Conservation (phyloP, 768 basidiomycete species). For the Lyophyllum atratum region DNA sequence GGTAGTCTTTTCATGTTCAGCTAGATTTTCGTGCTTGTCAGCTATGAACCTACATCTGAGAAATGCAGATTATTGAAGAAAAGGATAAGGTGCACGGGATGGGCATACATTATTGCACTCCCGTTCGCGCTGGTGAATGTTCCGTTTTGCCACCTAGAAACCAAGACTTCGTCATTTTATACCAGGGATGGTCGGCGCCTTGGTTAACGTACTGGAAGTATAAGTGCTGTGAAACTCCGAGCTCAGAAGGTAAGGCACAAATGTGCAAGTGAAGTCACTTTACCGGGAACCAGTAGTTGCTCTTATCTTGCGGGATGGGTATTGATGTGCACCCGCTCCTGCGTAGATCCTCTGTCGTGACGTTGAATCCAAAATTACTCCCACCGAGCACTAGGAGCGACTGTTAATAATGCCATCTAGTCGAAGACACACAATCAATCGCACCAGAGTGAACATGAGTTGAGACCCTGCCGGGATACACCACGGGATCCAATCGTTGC, state of each 20-base stretch:
- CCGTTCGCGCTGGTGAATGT: conserved; percentile 37
- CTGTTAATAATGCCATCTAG: background rate
- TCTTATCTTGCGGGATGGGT: conserved; percentile 38
- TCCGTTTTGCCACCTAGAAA: conserved; percentile 35
- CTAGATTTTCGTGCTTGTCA: background rate
- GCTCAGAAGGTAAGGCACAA: background rate
- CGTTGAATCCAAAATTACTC: conserved; percentile 36
- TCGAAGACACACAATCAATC: background rate
- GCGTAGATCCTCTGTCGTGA: conserved; percentile 30
- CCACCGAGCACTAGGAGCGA: conserved; percentile 33
- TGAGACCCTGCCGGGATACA: conserved; percentile 33
- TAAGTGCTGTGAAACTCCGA: conserved; percentile 1
- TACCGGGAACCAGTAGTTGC: conserved; percentile 34
- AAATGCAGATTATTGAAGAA: background rate
- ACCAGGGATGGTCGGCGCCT: background rate
- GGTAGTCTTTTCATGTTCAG: conserved; percentile 29
- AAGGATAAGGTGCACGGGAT: background rate
- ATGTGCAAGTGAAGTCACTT: background rate
- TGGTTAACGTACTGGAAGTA: conserved; percentile 33
- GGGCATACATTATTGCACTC: conserved; percentile 36
- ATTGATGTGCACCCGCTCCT: conserved; percentile 38
- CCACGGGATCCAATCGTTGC: conserved; percentile 39
- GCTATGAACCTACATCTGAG: conserved; percentile 1
- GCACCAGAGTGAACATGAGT: conserved; percentile 35
- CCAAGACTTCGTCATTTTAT: background rate